These are phyloP conservation scores for Quercus gilva DNA, from an alignment of 306 rosid species.

Conservation along the genomic window DNA sequence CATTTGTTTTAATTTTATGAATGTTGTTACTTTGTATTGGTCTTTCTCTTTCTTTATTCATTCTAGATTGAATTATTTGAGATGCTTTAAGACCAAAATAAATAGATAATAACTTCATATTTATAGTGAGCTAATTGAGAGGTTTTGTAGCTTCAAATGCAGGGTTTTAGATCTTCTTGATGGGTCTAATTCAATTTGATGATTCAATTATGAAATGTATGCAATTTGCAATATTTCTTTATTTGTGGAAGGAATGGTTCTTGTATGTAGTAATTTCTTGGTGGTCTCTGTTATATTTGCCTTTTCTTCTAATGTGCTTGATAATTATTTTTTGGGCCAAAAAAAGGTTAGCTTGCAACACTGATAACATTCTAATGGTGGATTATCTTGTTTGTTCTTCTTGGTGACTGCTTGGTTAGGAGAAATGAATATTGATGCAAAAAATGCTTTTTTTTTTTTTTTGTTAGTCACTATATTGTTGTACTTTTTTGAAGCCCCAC, in stretches of 20 bases:
- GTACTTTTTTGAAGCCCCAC: background rate
- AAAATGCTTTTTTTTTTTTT: background rate
- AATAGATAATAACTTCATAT: no score
- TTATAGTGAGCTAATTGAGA: background rate
- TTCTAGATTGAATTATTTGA: background rate
- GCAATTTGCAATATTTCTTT: background rate
- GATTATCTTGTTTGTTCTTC: background rate
- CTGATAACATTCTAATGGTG: background rate
- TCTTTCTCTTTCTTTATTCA: background rate
- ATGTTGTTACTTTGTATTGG: background rate
- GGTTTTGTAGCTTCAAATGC: background rate
- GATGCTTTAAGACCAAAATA: background rate
- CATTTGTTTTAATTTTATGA: background rate
- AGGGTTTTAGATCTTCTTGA: no score
- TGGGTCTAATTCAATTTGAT: background rate
- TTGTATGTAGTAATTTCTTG: background rate
- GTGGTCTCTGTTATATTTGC: background rate
- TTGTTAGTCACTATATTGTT: background rate
- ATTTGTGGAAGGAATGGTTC: background rate
- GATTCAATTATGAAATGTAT: background rate
- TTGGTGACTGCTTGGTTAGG: background rate
- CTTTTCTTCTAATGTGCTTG: background rate
- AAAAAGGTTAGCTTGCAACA: background rate
- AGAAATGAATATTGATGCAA: background rate
- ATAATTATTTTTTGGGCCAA: background rate